Percentiles rank a stretch among this genome's conserved stretches.
phyloP scores from a whole-genome alignment of 2,329 filamentous ascomycete genomes.

The Tolypocladium ovalisporum region DNA sequence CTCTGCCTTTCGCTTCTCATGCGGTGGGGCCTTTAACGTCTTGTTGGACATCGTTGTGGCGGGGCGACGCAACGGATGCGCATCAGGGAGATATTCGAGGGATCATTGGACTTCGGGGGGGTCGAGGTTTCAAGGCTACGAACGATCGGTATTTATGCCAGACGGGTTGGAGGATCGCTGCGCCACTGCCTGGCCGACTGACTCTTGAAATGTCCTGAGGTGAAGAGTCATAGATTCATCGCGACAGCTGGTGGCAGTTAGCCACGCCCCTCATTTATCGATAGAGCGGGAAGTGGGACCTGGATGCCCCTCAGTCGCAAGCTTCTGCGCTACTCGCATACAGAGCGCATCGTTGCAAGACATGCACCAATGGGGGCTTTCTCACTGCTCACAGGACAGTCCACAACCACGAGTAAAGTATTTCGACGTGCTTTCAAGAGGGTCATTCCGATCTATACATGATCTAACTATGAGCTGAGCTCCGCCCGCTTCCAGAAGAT shows the following conservation, averaged over 20 bases:
- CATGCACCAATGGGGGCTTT: background rate
- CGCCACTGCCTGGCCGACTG: conserved; percentile 5
- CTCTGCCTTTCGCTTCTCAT: conserved; percentile 81
- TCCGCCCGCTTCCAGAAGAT: background rate
- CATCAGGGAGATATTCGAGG: conserved; percentile 12
- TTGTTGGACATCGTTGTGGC: conserved; percentile 39
- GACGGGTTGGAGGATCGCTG: background rate
- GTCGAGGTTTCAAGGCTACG: background rate
- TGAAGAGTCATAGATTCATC: conserved; percentile 2
- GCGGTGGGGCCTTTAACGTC: conserved; percentile 50
- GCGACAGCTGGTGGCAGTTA: background rate
- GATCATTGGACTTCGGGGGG: conserved; percentile 14
- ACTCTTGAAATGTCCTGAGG: conserved; percentile 1
- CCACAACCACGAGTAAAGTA: too few species aligned
- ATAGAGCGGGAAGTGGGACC: conserved; percentile 1
- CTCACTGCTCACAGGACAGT: too few species aligned
- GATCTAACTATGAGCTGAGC: too few species aligned
- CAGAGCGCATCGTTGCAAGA: background rate
- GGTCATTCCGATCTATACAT: background rate
- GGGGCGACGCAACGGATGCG: conserved; percentile 10
- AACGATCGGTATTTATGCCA: background rate
- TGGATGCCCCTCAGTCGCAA: background rate
- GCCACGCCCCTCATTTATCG: conserved; percentile 1
- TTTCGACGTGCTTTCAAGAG: background rate
- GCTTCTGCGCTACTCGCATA: background rate